Evolutionary conservation across 2,329 filamentous ascomycete species (phyloP), one percentile per base, ranked within the genome.

Genomic region (Cadophora luteo-olivacea): DNA sequence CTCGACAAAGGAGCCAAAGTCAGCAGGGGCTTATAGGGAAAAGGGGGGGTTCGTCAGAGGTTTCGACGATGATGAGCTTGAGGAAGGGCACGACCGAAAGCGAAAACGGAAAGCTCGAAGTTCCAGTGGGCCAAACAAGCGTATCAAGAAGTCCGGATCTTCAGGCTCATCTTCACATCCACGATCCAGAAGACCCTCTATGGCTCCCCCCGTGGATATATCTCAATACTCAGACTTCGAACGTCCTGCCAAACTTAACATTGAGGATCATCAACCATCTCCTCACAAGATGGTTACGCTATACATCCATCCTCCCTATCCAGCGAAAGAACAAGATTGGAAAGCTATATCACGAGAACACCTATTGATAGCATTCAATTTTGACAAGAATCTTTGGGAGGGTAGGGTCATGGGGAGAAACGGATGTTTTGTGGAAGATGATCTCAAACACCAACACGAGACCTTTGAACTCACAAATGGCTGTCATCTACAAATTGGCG

Each of bases 321-420:
- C 38, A 14, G 86, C 61, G 16, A 49, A 19, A n/a, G 22, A n/a
- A 45, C 8, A 14, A 69, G 87, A 86, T 70, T 92, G 91, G 62
- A 92, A 91, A 76, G 87, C 86, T 62, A 94, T 94, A 65, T 94
- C 92, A 3, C 84, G 91, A 69, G 83, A 91, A 73, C 92, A 95
- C 77, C 82, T 92, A 61, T 90, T 89, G 74, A 92, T 95, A 73
- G 82, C 86, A 58, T 94, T 90, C 80, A 91, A 92, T 74, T 83
- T 86, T 70, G 82, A 87, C 14, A 83, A 83, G 51, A 83, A 87
- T 24, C 81, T 87, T 7, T 94, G 92, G 75, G 87, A 92, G 76
- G 87, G 91, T 58, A 75, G 81, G 51, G 81, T 87, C 14, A 77
- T 84, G n/a, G 84, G 85, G 12, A 77, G 79, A 70, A 93, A 93